phyloP scores from a whole-genome alignment of 2,329 filamentous ascomycete species.

The Fusarium falciforme region DNA sequence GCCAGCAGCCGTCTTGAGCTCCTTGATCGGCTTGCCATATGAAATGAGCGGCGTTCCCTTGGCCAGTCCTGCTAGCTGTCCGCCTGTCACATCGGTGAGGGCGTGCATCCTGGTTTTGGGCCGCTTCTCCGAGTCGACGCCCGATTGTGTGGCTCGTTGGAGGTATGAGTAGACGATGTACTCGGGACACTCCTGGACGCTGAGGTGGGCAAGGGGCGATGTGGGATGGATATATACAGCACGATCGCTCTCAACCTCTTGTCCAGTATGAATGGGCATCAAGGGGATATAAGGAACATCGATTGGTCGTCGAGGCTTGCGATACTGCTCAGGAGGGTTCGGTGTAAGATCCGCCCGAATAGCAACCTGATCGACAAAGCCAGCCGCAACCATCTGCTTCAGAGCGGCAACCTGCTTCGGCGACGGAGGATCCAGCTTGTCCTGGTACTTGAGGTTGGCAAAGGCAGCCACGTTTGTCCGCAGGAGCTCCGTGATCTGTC shows the following conservation, averaged over 20 bases:
- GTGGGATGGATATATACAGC: constrained; percentile 90
- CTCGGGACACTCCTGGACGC: constrained; percentile 79
- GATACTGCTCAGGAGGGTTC: constrained; percentile 71
- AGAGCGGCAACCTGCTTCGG: constrained; percentile 80
- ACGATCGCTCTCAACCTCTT: constrained; percentile 62
- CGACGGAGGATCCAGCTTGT: constrained; percentile 68
- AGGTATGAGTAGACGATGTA: constrained; percentile 91
- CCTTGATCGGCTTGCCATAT: constrained; percentile 92
- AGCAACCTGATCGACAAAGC: constrained; percentile 94
- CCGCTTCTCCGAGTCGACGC: constrained; percentile 63
- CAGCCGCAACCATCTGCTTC: constrained; percentile 91
- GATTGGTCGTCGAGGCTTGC: constrained; percentile 85
- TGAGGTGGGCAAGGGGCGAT: constrained; percentile 79
- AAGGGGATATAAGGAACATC: constrained; percentile 93
- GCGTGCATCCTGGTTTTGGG: constrained; percentile 89
- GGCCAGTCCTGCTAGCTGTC: constrained; percentile 81
- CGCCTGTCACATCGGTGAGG: constrained; percentile 80
- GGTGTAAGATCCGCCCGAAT: constrained; percentile 90
- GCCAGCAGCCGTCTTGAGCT: constrained; percentile 65
- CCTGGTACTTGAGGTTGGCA: constrained; percentile 65
- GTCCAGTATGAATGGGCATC: constrained; percentile 68
- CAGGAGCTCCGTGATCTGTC: constrained; percentile 85
- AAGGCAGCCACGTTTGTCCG: constrained; percentile 77
- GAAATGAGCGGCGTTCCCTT: constrained; percentile 86
- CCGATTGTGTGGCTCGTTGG: constrained; percentile 71